Evolutionary conservation across 768 basidiomycete genomes (phyloP).

Genomic region (Pholiota conissans): DNA sequence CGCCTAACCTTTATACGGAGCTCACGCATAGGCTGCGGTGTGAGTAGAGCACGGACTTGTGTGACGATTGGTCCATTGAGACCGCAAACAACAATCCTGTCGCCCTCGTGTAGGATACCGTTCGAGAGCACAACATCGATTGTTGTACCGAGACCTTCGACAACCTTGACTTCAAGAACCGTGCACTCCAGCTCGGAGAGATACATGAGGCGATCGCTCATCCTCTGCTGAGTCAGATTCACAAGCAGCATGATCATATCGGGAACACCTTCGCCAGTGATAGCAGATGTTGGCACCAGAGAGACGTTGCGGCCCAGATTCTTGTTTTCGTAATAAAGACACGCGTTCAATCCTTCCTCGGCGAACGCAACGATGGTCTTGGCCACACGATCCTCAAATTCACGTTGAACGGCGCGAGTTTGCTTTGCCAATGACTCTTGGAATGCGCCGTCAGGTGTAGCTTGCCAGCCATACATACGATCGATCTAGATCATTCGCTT

Average conservation of each 20-base stretch:
- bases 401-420: constrained; percentile 72
- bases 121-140: constrained; percentile 97
- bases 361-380: constrained; percentile 92
- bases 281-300: constrained; percentile 95
- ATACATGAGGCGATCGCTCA: constrained; percentile 98
- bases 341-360: constrained; percentile 96
- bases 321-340: constrained; percentile 97
- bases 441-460: constrained; percentile 92
- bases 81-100: constrained; percentile 94
- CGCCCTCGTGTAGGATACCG: constrained; percentile 88
- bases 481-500: constrained; percentile 66
- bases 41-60: constrained; percentile 89
- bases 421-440: constrained; percentile 88
- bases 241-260: constrained; percentile 99
- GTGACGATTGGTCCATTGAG: constrained; percentile 97
- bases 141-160: constrained; percentile 97
- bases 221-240: constrained; percentile 95
- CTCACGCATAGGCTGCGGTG: constrained; percentile 95
- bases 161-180: constrained; percentile 96
- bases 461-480: constrained; percentile 93
- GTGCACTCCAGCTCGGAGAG: constrained; percentile 97
- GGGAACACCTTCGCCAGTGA: constrained; percentile 97
- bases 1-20: constrained; percentile 84
- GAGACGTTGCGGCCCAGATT: constrained; percentile 92
- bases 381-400: constrained; percentile 86